Conservation (phyloP, 2,329 filamentous ascomycete genomes). For the Metarhizium rileyi region DNA sequence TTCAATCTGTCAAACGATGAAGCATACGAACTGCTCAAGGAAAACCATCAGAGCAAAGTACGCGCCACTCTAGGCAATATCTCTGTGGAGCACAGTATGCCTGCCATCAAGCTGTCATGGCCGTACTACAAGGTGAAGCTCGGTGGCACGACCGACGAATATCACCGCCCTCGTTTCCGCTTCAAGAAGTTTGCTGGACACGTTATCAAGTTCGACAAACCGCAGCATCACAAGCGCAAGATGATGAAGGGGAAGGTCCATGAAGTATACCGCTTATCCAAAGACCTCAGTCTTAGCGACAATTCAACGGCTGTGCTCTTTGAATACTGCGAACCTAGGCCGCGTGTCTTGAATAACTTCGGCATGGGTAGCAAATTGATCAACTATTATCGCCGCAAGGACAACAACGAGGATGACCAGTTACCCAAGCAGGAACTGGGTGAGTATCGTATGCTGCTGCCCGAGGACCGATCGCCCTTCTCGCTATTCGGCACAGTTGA, state of each 20-base stretch:
- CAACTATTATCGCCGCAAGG: conserved; percentile 90
- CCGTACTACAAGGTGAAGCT: conserved; percentile 92
- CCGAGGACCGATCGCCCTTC: conserved; percentile 93
- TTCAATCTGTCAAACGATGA: conserved; percentile 97
- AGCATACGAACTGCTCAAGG: conserved; percentile 89
- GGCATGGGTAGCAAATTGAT: conserved; percentile 95
- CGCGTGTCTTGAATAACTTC: conserved; percentile 86
- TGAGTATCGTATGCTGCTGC: conserved; percentile 77
- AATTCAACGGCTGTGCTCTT: conserved; percentile 82
- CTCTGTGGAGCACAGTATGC: conserved; percentile 88
- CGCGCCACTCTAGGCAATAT: conserved; percentile 85
- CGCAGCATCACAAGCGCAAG: conserved; percentile 69
- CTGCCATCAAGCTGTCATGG: conserved; percentile 83
- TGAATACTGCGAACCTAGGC: conserved; percentile 92
- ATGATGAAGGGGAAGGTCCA: conserved; percentile 71
- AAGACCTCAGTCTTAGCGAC: conserved; percentile 77
- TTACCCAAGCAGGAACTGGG: conserved; percentile 77
- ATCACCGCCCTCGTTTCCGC: conserved; percentile 70
- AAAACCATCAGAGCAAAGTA: conserved; percentile 94
- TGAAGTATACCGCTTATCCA: conserved; percentile 69
- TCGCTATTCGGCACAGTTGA: conserved; percentile 91
- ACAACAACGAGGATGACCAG: conserved; percentile 59
- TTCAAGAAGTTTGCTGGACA: conserved; percentile 60
- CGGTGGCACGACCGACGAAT: conserved; percentile 63
- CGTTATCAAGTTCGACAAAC: conserved; percentile 61